Evolutionary conservation across 495 filamentous ascomycete species (phyloP).

Genomic region (Penicillium subrubescens): DNA sequence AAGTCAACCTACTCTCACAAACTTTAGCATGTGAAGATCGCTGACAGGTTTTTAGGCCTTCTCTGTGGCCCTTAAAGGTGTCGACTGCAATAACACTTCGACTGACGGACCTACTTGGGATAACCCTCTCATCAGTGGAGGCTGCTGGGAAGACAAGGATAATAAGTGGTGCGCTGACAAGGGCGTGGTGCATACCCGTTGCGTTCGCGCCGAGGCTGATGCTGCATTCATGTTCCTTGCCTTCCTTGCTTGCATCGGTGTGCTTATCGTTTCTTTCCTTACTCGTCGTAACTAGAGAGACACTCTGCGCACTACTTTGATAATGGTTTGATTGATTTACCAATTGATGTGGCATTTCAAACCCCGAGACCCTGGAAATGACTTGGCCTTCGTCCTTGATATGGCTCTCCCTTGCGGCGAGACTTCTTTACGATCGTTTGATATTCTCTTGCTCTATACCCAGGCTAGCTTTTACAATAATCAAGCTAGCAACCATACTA

Average conservation of each 20-base stretch:
- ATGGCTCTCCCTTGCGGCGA: neutral
- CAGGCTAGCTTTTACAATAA: neutral
- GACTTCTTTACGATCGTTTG: neutral
- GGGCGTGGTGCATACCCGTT: conserved; percentile 24
- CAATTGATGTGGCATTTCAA: neutral
- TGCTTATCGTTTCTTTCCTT: conserved; percentile 11
- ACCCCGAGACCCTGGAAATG: too few species aligned
- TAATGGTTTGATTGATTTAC: neutral
- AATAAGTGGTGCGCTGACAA: conserved; percentile 18
- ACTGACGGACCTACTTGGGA: conserved; percentile 7
- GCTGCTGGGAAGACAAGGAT: conserved; percentile 6
- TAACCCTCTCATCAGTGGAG: conserved; percentile 17
- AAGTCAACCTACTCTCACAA: conserved; percentile 30
- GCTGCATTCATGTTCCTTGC: conserved; percentile 33
- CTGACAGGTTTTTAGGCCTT: conserved; percentile 38
- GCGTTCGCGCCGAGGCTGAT: conserved; percentile 31
- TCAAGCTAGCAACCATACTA: neutral
- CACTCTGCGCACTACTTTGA: neutral
- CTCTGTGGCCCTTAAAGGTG: conserved; percentile 40
- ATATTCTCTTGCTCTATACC: neutral
- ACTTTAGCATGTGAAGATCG: neutral
- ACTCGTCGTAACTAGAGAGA: neutral
- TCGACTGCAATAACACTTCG: conserved; percentile 8
- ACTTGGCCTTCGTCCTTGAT: neutral
- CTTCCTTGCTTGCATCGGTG: conserved; percentile 25